Conservation (phyloP, 306 rosid genomes). For the Acmispon strigosus region DNA sequence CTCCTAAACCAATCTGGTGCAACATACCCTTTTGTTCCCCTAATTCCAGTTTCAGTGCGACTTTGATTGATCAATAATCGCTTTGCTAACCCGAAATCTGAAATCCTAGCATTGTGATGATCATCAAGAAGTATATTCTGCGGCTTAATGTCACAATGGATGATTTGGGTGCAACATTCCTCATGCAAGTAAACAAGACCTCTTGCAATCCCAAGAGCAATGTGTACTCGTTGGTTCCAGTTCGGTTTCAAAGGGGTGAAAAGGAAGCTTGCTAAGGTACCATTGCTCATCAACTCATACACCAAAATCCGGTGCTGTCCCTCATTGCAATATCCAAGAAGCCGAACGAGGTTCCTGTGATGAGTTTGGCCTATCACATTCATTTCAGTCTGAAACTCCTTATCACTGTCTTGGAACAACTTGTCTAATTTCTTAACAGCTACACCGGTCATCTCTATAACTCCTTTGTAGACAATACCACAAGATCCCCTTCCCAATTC, state of each 20-base stretch:
- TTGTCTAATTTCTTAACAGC: constrained; percentile 27
- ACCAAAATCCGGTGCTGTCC: constrained; percentile 13
- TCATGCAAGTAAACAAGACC: constrained; percentile 26
- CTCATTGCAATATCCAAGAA: constrained; percentile 22
- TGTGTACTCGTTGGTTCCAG: constrained; percentile 6
- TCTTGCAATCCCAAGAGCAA: constrained; percentile 17
- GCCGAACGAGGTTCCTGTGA: constrained; percentile 18
- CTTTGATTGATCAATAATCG: constrained; percentile 7
- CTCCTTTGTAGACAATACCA: constrained; percentile 26
- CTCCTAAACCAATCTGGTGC: constrained; percentile 25
- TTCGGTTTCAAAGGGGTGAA: not conserved
- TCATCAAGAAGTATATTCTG: constrained; percentile 23
- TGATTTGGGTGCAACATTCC: constrained; percentile 19
- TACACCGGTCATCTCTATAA: not conserved
- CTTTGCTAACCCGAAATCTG: constrained; percentile 26
- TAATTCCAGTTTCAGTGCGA: constrained; percentile 6
- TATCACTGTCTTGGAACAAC: constrained; percentile 13
- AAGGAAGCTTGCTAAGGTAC: constrained; percentile 13
- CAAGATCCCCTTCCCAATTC: constrained; percentile 29
- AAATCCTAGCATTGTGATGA: constrained; percentile 13
- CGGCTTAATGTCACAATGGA: constrained; percentile 27
- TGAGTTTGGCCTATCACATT: constrained; percentile 21
- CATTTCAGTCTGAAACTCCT: constrained; percentile 21
- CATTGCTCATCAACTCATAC: constrained; percentile 15
- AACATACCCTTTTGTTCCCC: constrained; percentile 29